Evolutionary conservation across 768 basidiomycete genomes (phyloP), one percentile per base, ranked within the genome.

Genomic region (Agrocybe praecox): DNA sequence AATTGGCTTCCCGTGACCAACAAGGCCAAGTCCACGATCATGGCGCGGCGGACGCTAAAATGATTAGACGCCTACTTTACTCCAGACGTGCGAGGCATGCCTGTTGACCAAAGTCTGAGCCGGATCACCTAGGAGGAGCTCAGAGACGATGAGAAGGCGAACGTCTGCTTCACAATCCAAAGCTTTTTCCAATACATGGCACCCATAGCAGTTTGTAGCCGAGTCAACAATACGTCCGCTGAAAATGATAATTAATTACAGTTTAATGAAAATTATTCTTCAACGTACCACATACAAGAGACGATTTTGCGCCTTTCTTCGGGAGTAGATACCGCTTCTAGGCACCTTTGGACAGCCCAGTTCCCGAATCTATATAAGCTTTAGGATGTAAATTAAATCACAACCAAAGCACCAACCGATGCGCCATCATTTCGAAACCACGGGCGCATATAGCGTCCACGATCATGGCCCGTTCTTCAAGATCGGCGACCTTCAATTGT

Each of bases 151-250:
- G n/a, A n/a, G n/a, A n/a, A n/a, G n/a, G n/a, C n/a, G n/a, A n/a
- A 93, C 86, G 54, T 94, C 92, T 70, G 94, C 92, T 62, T 94
- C 92, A 65, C 92, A 94, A 65, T 94, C 92, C 32, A 94, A 83
- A 18, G 92, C 92, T 70, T 94, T 94, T 67, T 94, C 92, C 1
- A 94, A 79, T 34, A 94, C 92, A 64, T 94, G 92, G 46, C 92
- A 94, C 4, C 92, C 92, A 63, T 94, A 94, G 65, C 92, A 94
- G 60, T 94, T 94, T 11, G 88, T 92, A 0, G 92, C 90, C 32
- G 94, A 83, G 24, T 94, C 92, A 12, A 94, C 92, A 50, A 94
- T 84, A 22, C 89, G 86, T 7, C 91, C 89, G 50, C 92, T 93
- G 15, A 34, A n/a, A 34, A 8, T 34, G 49, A 11, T 50, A 32